Base-by-base conservation (phyloP, 2,329 filamentous ascomycete species). In the Rugonectria rugulosa region DNA sequence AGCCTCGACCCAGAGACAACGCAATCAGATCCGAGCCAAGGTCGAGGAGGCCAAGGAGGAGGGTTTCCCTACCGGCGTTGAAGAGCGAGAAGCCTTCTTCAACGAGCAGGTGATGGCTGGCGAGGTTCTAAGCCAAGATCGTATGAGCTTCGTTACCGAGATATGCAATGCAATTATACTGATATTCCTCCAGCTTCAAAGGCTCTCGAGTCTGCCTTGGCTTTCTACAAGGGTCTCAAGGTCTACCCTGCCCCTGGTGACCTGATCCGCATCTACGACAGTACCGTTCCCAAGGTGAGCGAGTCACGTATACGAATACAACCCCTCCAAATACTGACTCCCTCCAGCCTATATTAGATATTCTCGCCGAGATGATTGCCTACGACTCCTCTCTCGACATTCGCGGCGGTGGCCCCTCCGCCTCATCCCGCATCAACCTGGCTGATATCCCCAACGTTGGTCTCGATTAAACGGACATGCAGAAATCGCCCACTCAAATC, bases 211-310 rank as follows among this genome's bases (percentile, higher is more conserved):
- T 91, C 95, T 46, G 94, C 95, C 42, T 81, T 98, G 58, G 92
- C 91, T 75, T 99, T 99, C 80, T 99, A 98, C 86, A 96, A 93
- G 83, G 95, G 93, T 38, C 85, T 99, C 65, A 99, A 99, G 85
- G 95, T 98, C 67, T 99, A 99, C 79, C 95, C 95, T 47, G 90
- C 91, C 69, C 95, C 94, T 11, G 85, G 88, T 68, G 95, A 98
- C 72, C 82, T 99, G 68, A 97, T 99, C 74, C 86, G 85, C 70
- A 97, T 99, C 76, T 99, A 99, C 78, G 95, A 99, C 77, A 97
- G 96, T 86, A 98, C 95, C 26, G 93, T 98, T 40, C 89, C 94
- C 68, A 97, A 97, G 90, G 93, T 92, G 68, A 59, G 69, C 17
- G 14, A 29, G 15, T 26, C 26, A 38, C 21, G 21, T 29, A 29